Evolutionary conservation across 2,329 filamentous ascomycete species (phyloP), one percentile per base, ranked within the genome.

Genomic region (Clarireedia monteithiana): DNA sequence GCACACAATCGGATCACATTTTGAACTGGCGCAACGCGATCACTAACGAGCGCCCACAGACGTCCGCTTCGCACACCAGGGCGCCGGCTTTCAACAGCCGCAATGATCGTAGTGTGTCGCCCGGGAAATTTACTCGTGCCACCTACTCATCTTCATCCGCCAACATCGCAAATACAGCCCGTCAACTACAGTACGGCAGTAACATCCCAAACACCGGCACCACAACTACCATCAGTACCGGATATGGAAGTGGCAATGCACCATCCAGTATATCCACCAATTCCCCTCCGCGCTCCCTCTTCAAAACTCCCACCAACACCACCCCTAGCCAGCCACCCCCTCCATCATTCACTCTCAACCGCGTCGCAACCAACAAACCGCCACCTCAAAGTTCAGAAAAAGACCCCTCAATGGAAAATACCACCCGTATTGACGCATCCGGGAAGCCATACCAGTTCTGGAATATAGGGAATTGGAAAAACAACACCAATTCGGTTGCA

Each of bases 11-110:
- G 1, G 92, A 97, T 61, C 82, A 89, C 15, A 96, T 96, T 62
- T 79, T 95, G 61, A 88, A 83, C 50, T 99, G 92, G 92, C 83
- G 91, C 3, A 89, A 95, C 62, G 80, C 79, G 12, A 79, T 88
- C 55, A 74, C 76, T 5, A 77, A 77, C 58, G 62, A 60, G 68
- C 62, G 57, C 27, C 68, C 57, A 68, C 78, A 59, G 79, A 74
- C 63, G 69, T 72, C 47, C 17, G 24, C 9, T 27, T 53, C 49
- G 23, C 48, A 46, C 5, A 56, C 48, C 26, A 52, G 40, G 20
- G 14, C 38, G 15, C 26, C 52, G 15, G n/a, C 30, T 7, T 55
- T 55, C 6, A 30, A 23, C 24, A 27, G 12, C 78, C 78, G 17
- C 75, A 79, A 2, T 71, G 75, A 64, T 76, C 74, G 81, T 10